Base-by-base conservation (phyloP, 2,329 filamentous ascomycete genomes). In the Talaromyces sp. region DNA sequence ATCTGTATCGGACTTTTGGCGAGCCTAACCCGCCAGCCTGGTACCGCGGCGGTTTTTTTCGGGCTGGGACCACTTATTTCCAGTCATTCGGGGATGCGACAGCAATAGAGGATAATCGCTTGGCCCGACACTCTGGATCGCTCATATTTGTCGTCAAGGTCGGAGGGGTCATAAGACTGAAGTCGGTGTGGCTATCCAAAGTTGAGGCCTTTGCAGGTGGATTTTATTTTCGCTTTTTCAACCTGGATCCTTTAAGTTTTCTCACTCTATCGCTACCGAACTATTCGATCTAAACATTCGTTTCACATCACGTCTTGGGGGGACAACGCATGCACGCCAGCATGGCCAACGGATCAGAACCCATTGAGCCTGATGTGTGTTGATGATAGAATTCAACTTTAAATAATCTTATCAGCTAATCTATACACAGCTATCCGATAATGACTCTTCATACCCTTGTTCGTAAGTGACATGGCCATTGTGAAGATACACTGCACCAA, bases 301-400 rank as follows among this genome's bases (percentile, higher is more conserved):
- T n/a, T 40, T 30, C 30, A 33, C 16, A 30, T n/a, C n/a, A n/a
- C n/a, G n/a, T n/a, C n/a, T n/a, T n/a, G n/a, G 22, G 47, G 19
- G 11, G 19, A 29, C 35, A 13, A 40, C 49, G 27, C 7, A 59
- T 61, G 56, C 37, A 50, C 37, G 47, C 39, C 46, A 42, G 37
- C 20, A 36, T 47, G 22, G 49, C 56, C 11, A 40, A 51, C 35
- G 50, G 33, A 37, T 56, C 54, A 16, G 27, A 48, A 9, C 45
- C 55, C 24, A 65, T 68, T 52, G 66, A 68, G 47, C 61, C 64
- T 13, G 65, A 69, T 48, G 66, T 69, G 20, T 33, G 65, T 63
- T 22, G 32, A 41, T 16, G 32, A 24, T 30, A 39, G 24, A 4
- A 27, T 35, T n/a, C 3, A 14, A 16, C n/a, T 8, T n/a, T 42